phyloP scores from a whole-genome alignment of 805 yeast genomes.

The Starmerella stellata region DNA sequence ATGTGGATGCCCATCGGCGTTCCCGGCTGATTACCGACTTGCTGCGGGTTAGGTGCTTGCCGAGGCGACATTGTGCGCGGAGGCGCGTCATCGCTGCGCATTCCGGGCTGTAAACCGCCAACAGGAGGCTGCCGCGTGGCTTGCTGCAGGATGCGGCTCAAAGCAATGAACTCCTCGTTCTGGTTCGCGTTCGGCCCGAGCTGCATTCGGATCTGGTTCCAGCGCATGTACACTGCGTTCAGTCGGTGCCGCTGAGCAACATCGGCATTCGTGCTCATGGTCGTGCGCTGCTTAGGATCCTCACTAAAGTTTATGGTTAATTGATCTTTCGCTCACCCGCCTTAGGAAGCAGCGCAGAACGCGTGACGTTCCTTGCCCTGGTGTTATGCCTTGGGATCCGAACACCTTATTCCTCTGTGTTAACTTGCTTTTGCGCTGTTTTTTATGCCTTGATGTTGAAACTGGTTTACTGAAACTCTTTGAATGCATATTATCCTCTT shows the following conservation, averaged over 20 bases:
- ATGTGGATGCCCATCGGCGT: too few species aligned
- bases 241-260: constrained; percentile 15
- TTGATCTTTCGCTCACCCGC: too few species aligned
- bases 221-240: constrained; percentile 20
- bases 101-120: neutral
- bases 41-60: too few species aligned
- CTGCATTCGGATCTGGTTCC: constrained; percentile 17
- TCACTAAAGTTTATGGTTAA: too few species aligned
- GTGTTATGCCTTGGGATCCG: neutral
- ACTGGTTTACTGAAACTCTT: too few species aligned
- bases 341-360: neutral
- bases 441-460: too few species aligned
- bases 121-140: constrained; percentile 13
- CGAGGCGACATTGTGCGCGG: neutral
- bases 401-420: too few species aligned
- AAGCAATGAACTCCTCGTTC: constrained; percentile 20
- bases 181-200: constrained; percentile 18
- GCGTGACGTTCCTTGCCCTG: neutral
- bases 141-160: constrained; percentile 13
- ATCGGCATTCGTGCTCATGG: constrained; percentile 12
- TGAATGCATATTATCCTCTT: too few species aligned
- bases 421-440: too few species aligned
- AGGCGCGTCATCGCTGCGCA: neutral
- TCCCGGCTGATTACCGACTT: too few species aligned
- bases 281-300: neutral